Evolutionary conservation across 768 basidiomycete species (phyloP), one percentile per base, ranked within the genome.

Genomic region (Thelephora aurantiotincta): DNA sequence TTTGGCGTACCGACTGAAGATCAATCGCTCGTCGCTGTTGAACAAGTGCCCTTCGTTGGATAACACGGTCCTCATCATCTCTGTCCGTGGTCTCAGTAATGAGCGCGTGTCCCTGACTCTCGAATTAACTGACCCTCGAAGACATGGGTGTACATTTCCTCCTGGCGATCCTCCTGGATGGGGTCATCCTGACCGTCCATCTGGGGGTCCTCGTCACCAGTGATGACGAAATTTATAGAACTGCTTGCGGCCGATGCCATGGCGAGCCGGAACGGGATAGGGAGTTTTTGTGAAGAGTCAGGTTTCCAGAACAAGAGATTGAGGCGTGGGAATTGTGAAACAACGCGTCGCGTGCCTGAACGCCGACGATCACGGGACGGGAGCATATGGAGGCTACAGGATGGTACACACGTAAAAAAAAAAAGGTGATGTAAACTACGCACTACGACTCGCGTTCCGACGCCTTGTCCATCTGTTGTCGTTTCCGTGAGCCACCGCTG

Each of bases 401-500:
- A 41, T 34, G 14, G 45, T 16, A 45, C 26, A 38, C 14, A 41
- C 3, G 18, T 9, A 22, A 43, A 16, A 35, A 19, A 33, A 34
- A 18, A 47, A 46, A 11, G 9, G 5, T 30, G 9, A 9, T 30
- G 26, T 30, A 30, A 30, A 9, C 4, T n/a, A 16, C 23, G 38
- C 6, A 34, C 11, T 13, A 54, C 53, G 48, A 59, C 47, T 68
- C 73, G 46, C 61, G 52, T 35, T 72, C 69, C n/a, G 62, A 58
- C 2, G 82, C 80, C 57, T 70, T 74, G 55, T 84, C 76, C 26
- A 85, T 62, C 51, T 83, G 83, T 48, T 76, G 75, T 45, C 80
- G 71, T 60, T 85, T 85, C 48, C 82, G 71, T 43, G 82, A 72
- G 18, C 74, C 65, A 45, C 71, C 70, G 47, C 78, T 78, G 53